These are phyloP conservation scores for Curvularia eragrostidis DNA, from an alignment of 2,329 filamentous ascomycete species.

Conservation along the genomic window DNA sequence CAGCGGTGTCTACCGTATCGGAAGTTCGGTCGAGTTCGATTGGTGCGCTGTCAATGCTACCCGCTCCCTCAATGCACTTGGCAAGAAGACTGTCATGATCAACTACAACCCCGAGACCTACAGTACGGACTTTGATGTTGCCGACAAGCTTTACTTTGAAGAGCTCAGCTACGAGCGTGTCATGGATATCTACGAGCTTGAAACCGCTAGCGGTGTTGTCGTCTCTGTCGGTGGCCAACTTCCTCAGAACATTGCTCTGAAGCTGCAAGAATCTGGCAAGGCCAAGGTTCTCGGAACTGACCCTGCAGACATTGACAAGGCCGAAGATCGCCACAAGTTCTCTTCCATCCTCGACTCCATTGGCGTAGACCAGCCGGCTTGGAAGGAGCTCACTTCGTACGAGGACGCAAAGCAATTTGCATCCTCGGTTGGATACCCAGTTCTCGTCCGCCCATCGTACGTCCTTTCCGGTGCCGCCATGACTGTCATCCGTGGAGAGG, in stretches of 20 bases:
- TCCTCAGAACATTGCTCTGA: conserved; percentile 95
- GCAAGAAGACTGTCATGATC: conserved; percentile 98
- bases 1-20: conserved; percentile 96
- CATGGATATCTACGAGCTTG: conserved; percentile 98
- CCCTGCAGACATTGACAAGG: conserved; percentile 94
- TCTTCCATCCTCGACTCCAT: conserved; percentile 97
- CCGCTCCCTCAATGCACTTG: conserved; percentile 80
- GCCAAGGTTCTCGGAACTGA: conserved; percentile 93
- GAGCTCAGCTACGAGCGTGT: conserved; percentile 96
- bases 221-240: conserved; percentile 96
- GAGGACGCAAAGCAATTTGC: conserved; percentile 88
- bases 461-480: conserved; percentile 97
- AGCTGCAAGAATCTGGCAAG: conserved; percentile 87
- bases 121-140: conserved; percentile 82
- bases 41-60: conserved; percentile 96
- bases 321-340: conserved; percentile 98
- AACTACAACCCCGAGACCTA: conserved; percentile 58
- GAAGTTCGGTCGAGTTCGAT: conserved; percentile 97
- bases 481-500: conserved; percentile 90
- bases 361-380: conserved; percentile 93
- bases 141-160: conserved; percentile 94
- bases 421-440: conserved; percentile 84
- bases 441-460: conserved; percentile 92
- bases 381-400: conserved; percentile 95
- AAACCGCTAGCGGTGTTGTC: conserved; percentile 82